Conservation (phyloP, 2,329 filamentous ascomycete species). For the Tetracladium maxilliforme region DNA sequence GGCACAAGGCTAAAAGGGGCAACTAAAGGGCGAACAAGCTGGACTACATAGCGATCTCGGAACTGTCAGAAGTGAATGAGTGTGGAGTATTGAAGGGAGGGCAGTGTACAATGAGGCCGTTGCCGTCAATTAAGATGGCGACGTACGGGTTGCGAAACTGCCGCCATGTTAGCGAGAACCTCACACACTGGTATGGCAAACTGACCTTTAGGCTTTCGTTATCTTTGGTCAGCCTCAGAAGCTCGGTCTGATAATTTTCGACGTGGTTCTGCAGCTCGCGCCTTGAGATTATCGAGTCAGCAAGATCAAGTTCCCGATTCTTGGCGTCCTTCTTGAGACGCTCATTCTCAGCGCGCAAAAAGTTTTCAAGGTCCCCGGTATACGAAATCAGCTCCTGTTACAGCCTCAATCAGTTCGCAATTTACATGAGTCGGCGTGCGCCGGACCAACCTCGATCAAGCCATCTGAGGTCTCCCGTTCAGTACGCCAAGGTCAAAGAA, state of each 20-base stretch:
- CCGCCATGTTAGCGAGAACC: slow-evolving; percentile 5
- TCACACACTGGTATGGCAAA: slow-evolving; percentile 9
- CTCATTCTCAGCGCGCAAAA: slow-evolving; percentile 26
- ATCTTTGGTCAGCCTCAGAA: slow-evolving; percentile 19
- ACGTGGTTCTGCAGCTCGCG: slow-evolving; percentile 32
- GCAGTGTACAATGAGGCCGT: slow-evolving; percentile 39
- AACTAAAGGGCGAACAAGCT: too few species aligned
- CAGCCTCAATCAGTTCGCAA: slow-evolving; percentile 1
- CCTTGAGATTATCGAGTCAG: slow-evolving; percentile 29
- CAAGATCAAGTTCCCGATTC: slow-evolving; percentile 32
- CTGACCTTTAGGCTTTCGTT: slow-evolving; percentile 31
- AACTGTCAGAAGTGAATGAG: slow-evolving; percentile 5
- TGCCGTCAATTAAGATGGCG: slow-evolving; percentile 45
- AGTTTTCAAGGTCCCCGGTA: slow-evolving; percentile 25
- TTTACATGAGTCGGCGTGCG: background rate
- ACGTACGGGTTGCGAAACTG: slow-evolving; percentile 44
- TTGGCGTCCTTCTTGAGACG: slow-evolving; percentile 23
- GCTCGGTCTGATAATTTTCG: slow-evolving; percentile 22
- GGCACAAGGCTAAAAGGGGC: too few species aligned
- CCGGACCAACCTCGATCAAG: slow-evolving; percentile 28
- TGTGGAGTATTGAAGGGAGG: slow-evolving; percentile 6
- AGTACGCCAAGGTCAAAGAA: too few species aligned
- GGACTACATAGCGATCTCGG: too few species aligned
- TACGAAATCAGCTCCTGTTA: slow-evolving; percentile 31
- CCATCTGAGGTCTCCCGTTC: slow-evolving; percentile 25